A percentile compares a stretch with the other conserved stretches of the same genome.
phyloP scores from a whole-genome alignment of 371 early-diverging fungal genomes.

The Zychaea mexicana region DNA sequence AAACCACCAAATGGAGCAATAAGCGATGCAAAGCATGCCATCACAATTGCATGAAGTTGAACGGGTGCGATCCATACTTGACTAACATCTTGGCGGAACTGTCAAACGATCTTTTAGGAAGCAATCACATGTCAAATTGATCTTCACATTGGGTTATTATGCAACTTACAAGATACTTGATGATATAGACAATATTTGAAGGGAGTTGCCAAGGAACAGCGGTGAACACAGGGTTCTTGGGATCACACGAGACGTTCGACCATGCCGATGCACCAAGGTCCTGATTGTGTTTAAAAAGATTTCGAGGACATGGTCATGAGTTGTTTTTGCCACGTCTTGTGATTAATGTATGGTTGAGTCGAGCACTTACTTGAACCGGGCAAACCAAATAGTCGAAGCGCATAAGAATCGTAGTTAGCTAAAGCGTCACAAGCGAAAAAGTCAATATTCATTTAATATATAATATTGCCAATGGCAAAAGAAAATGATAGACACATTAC shows the following conservation, averaged over 20 bases:
- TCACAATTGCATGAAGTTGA: constrained; percentile 86
- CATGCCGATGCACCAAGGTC: constrained; percentile 50
- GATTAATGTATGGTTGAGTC: not conserved
- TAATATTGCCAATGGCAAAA: not conserved
- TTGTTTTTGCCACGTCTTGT: constrained; percentile 8
- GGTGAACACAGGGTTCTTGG: constrained; percentile 51
- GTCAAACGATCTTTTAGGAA: not conserved
- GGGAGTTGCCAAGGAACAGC: constrained; percentile 45
- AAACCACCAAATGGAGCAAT: constrained; percentile 99
- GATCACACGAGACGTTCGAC: constrained; percentile 49
- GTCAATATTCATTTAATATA: not conserved
- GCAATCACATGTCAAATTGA: constrained; percentile 4
- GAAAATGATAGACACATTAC: constrained; percentile 34
- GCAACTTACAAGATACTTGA: constrained; percentile 32
- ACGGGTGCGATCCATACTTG: constrained; percentile 75
- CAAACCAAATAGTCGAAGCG: constrained; percentile 86
- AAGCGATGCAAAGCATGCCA: constrained; percentile 94
- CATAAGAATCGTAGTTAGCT: constrained; percentile 44
- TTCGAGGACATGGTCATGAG: not conserved
- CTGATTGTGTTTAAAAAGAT: constrained; percentile 10
- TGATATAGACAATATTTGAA: constrained; percentile 19
- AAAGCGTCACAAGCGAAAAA: no score
- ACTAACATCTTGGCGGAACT: constrained; percentile 34
- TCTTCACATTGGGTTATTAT: not conserved
- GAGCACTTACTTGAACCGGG: constrained; percentile 66